phyloP scores from a whole-genome alignment of 78 protist species.

The Tieghemostelium lacteum region DNA sequence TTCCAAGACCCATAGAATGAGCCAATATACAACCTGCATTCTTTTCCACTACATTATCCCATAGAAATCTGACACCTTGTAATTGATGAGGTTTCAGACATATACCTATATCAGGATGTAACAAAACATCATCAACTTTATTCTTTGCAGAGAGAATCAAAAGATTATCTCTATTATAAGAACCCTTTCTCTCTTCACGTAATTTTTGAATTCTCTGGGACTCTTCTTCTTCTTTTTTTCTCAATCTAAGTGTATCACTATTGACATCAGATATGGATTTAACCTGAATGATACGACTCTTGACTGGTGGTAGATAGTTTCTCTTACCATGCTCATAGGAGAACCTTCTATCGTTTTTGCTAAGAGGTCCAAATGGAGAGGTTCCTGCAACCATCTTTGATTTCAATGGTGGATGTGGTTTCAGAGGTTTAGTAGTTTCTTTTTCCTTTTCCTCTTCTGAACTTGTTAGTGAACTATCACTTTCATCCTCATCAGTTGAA shows the following conservation, averaged over 20 bases:
- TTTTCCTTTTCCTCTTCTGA: constrained; percentile 12
- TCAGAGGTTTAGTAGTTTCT: background rate
- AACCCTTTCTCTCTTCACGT: background rate
- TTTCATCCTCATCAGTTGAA: background rate
- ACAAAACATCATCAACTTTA: background rate
- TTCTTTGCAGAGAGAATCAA: constrained; percentile 21
- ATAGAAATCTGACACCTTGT: constrained; percentile 86
- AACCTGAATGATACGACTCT: background rate
- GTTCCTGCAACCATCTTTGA: background rate
- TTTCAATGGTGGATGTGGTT: background rate
- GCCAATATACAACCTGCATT: constrained; percentile 87
- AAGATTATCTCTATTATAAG: background rate
- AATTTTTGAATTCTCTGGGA: constrained; percentile 19
- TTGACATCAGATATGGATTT: constrained; percentile 28
- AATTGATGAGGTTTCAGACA: constrained; percentile 82
- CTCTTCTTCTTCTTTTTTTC: constrained; percentile 42
- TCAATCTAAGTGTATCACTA: constrained; percentile 11
- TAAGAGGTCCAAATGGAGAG: too few relatives aligned
- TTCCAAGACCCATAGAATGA: constrained; percentile 95
- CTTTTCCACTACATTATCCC: constrained; percentile 50
- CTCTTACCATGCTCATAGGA: background rate
- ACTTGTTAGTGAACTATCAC: background rate
- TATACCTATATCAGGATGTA: constrained; percentile 22
- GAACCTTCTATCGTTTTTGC: background rate
- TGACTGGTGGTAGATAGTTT: background rate